A percentile compares a stretch with the other conserved stretches of the same genome.
These are phyloP conservation scores for Eustoma russellianum DNA, from an alignment of 257 asterid species.

Conservation along the genomic window DNA sequence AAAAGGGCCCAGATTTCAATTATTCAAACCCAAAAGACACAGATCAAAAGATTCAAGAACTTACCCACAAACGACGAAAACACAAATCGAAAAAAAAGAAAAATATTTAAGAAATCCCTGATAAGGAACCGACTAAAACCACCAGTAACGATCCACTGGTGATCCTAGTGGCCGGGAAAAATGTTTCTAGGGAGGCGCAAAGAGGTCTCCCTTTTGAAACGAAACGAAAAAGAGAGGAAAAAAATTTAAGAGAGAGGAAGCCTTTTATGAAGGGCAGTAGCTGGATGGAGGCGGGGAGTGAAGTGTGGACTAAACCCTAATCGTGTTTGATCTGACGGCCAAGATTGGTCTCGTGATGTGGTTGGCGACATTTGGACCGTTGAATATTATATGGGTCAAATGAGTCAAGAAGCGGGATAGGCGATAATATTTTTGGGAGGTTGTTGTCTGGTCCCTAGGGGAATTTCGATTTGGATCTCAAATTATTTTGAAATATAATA, in stretches of 20 bases:
- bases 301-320: conserved; percentile 42
- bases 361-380: conserved; percentile 15
- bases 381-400: background rate
- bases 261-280: conserved; percentile 36
- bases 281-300: conserved; percentile 18
- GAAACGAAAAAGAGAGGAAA: background rate
- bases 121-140: conserved; percentile 8
- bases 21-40: background rate
- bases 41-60: conserved; percentile 5
- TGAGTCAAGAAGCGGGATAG: background rate
- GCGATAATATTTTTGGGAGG: too few species aligned
- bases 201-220: conserved; percentile 19
- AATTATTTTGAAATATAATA: too few species aligned
- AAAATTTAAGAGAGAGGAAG: conserved; percentile 10
- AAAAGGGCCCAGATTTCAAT: too few species aligned
- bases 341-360: conserved; percentile 10
- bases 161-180: conserved; percentile 9
- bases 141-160: conserved; percentile 3
- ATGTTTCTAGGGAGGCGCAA: conserved; percentile 13
- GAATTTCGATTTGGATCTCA: too few species aligned
- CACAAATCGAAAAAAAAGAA: background rate
- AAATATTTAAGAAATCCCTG: background rate
- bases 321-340: conserved; percentile 31
- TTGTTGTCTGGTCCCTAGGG: too few species aligned
- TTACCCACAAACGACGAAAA: conserved; percentile 4